phyloP scores from a whole-genome alignment of 148 eudicot species.

The Chenopodium formosanum region DNA sequence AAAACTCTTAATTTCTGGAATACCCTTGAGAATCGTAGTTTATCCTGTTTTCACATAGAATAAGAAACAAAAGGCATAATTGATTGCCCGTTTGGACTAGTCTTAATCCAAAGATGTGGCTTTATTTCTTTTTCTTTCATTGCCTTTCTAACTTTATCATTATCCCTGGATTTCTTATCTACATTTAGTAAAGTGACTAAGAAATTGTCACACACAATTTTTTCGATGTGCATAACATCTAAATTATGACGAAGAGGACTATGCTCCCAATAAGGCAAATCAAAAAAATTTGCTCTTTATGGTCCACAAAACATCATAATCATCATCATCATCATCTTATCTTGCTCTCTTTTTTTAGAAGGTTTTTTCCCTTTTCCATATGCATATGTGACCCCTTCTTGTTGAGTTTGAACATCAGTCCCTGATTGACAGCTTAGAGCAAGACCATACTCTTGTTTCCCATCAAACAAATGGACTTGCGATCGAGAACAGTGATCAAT shows the following conservation, averaged over 20 bases:
- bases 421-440: neutral
- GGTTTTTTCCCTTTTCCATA: neutral
- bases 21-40: slow-evolving; percentile 9
- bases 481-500: slow-evolving; percentile 3
- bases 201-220: neutral
- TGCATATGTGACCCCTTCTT: neutral
- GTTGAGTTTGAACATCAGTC: neutral
- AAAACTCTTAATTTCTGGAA: slow-evolving; percentile 8
- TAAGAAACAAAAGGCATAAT: slow-evolving; percentile 4
- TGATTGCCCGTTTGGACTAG: no score
- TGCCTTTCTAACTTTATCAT: neutral
- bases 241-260: slow-evolving; percentile 17
- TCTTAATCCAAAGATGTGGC: slow-evolving; percentile 6
- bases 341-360: neutral
- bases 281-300: neutral
- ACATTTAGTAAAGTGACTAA: slow-evolving; percentile 13
- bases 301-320: neutral
- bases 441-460: neutral
- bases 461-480: slow-evolving; percentile 13
- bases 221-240: slow-evolving; percentile 19
- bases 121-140: neutral
- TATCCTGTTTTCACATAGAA: slow-evolving; percentile 14
- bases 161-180: slow-evolving; percentile 20
- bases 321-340: no score
- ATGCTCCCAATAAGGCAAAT: slow-evolving; percentile 4